Evolutionary conservation across 2,329 filamentous ascomycete species (phyloP).

Genomic region (Fusarium veterinarium): DNA sequence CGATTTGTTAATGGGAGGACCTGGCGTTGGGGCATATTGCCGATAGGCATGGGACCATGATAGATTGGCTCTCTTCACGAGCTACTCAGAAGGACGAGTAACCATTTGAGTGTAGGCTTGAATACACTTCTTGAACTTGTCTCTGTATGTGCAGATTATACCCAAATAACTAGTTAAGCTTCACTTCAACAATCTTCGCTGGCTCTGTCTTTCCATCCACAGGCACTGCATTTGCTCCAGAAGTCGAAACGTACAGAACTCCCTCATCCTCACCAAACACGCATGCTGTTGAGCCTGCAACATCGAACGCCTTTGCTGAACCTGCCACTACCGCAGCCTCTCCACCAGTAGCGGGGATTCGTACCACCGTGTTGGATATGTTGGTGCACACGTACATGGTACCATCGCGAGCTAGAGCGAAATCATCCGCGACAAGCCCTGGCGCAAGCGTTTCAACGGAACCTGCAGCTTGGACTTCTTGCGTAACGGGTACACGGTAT

Average conservation of each 20-base stretch:
- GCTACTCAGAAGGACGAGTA: constrained; percentile 10
- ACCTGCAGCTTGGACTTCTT: constrained; percentile 10
- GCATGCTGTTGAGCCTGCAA: constrained; percentile 34
- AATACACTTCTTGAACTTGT: constrained; percentile 7
- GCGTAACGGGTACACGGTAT: constrained; percentile 27
- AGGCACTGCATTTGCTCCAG: constrained; percentile 21
- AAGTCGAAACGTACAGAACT: constrained; percentile 31
- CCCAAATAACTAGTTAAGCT: background rate
- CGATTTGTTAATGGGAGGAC: constrained; percentile 40
- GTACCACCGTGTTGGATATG: constrained; percentile 31
- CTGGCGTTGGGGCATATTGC: constrained; percentile 43
- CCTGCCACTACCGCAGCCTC: constrained; percentile 14
- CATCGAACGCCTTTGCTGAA: background rate
- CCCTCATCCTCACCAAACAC: constrained; percentile 16
- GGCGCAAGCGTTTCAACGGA: constrained; percentile 24
- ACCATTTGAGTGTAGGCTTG: constrained; percentile 1
- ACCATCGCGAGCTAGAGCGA: constrained; percentile 31
- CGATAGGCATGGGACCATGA: constrained; percentile 37
- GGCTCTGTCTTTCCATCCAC: constrained; percentile 37
- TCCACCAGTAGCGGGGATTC: constrained; percentile 3
- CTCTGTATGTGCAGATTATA: background rate
- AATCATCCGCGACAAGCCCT: constrained; percentile 32
- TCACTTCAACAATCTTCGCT: constrained; percentile 34
- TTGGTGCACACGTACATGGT: constrained; percentile 37
- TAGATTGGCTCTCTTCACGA: constrained; percentile 35